phyloP scores from a whole-genome alignment of 192 early-diverging fungal genomes.

The Geranomyces variabilis region DNA sequence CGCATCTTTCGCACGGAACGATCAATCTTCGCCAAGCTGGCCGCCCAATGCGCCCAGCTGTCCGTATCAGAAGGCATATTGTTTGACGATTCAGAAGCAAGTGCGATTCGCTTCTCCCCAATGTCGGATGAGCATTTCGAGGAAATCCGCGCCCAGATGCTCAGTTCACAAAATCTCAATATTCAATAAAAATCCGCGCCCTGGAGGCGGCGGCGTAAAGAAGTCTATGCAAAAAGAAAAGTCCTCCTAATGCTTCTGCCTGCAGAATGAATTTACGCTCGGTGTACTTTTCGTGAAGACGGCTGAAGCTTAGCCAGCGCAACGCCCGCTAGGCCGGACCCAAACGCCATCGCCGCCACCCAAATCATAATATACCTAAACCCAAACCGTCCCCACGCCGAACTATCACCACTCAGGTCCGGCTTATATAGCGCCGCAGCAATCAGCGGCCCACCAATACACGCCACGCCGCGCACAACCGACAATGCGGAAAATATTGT shows the following conservation, averaged over 20 bases:
- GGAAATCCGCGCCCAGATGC: conserved; percentile 50
- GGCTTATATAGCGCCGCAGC: not conserved
- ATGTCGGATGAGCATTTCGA: conserved; percentile 62
- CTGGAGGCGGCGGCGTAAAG: too few relatives aligned
- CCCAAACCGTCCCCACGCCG: conserved; percentile 1
- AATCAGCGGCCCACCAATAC: not conserved
- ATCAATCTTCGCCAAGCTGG: conserved; percentile 65
- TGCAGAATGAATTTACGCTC: too few relatives aligned
- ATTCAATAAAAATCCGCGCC: too few relatives aligned
- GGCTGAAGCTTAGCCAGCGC: not conserved
- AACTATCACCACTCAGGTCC: not conserved
- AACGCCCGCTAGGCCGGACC: not conserved
- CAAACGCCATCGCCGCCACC: not conserved
- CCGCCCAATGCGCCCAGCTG: conserved; percentile 74
- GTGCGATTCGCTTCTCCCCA: conserved; percentile 61
- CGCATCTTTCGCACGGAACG: conserved; percentile 65
- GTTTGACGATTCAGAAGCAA: conserved; percentile 58
- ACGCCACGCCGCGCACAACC: not conserved
- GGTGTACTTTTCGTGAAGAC: not conserved
- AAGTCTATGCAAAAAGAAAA: too few relatives aligned
- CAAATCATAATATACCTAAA: not conserved
- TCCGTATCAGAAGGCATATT: conserved; percentile 68
- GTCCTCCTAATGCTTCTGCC: too few relatives aligned
- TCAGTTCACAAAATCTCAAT: conserved; percentile 13
- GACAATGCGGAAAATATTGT: not conserved